phyloP scores from a whole-genome alignment of 805 yeast species.

The Cyberlindnera japonica region DNA sequence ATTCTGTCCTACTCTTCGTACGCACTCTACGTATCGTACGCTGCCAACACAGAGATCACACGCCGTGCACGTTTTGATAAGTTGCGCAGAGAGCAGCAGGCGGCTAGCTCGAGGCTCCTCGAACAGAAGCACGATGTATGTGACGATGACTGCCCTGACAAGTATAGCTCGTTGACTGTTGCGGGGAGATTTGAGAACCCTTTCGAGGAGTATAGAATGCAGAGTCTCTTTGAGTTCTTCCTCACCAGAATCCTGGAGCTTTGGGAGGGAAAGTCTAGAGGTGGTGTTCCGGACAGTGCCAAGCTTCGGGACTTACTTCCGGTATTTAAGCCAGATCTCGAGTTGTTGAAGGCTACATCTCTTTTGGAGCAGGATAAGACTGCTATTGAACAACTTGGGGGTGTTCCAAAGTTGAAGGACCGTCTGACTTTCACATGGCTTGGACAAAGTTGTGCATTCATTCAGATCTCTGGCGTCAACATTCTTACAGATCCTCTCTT shows the following conservation, averaged over 20 bases:
- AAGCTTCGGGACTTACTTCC: slow-evolving; percentile 59
- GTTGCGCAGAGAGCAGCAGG: slow-evolving; percentile 14
- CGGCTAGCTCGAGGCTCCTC: slow-evolving; percentile 5
- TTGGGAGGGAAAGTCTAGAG: slow-evolving; percentile 55
- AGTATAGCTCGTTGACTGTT: slow-evolving; percentile 47
- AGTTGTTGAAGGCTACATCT: slow-evolving; percentile 21
- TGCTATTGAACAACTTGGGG: slow-evolving; percentile 14
- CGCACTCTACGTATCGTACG: slow-evolving; percentile 55
- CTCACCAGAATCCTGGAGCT: slow-evolving; percentile 69
- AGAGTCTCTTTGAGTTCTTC: slow-evolving; percentile 82
- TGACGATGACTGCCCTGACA: slow-evolving; percentile 15
- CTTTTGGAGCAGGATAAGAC: slow-evolving; percentile 10
- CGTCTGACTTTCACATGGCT: slow-evolving; percentile 80
- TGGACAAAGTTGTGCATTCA: slow-evolving; percentile 83
- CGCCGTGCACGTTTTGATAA: slow-evolving; percentile 34
- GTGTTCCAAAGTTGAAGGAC: slow-evolving; percentile 35
- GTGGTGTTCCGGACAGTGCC: slow-evolving; percentile 48
- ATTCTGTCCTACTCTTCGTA: slow-evolving; percentile 55
- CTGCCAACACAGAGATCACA: slow-evolving; percentile 52
- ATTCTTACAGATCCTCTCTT: slow-evolving; percentile 86
- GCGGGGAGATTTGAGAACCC: slow-evolving; percentile 88
- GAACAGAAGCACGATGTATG: slow-evolving; percentile 2
- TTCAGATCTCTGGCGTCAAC: slow-evolving; percentile 69
- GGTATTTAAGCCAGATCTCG: slow-evolving; percentile 45
- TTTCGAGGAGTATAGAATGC: slow-evolving; percentile 84